Percentiles rank a stretch among this genome's conserved stretches.
These are phyloP conservation scores for Stachybotrys chartarum DNA, from an alignment of 2,329 filamentous ascomycete species.

Conservation along the genomic window DNA sequence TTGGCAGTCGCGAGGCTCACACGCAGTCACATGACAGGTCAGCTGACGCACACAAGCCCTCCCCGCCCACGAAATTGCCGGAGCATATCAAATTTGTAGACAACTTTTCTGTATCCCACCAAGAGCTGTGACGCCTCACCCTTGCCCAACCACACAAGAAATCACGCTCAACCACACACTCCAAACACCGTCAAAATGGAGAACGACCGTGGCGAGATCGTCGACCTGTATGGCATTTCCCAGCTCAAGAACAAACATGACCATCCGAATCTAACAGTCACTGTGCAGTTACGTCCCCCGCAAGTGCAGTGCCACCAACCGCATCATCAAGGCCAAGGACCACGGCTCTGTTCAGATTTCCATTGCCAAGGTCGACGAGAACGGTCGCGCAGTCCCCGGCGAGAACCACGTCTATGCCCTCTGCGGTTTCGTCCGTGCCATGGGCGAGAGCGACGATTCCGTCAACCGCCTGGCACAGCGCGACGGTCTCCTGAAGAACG, in stretches of 20 bases:
- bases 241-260: slow-evolving; percentile 16
- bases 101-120: slow-evolving; percentile 20
- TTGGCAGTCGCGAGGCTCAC: slow-evolving; percentile 12
- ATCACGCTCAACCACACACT: slow-evolving; percentile 19
- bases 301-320: slow-evolving; percentile 98
- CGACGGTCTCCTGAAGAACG: slow-evolving; percentile 93
- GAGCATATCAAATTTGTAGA: slow-evolving; percentile 25
- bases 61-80: slow-evolving; percentile 27
- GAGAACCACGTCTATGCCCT: slow-evolving; percentile 98
- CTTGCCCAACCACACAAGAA: slow-evolving; percentile 20
- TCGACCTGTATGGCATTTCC: slow-evolving; percentile 75
- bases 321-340: slow-evolving; percentile 99
- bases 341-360: slow-evolving; percentile 97
- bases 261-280: background rate
- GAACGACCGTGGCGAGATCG: slow-evolving; percentile 99
- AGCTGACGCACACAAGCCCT: slow-evolving; percentile 30
- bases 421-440: slow-evolving; percentile 93
- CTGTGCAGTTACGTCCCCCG: slow-evolving; percentile 81
- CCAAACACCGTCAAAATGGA: slow-evolving; percentile 68
- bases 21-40: slow-evolving; percentile 25
- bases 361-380: slow-evolving; percentile 98
- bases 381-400: slow-evolving; percentile 84
- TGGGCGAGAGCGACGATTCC: slow-evolving; percentile 96
- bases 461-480: slow-evolving; percentile 93
- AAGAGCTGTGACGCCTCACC: slow-evolving; percentile 21